Evolutionary conservation across 129 eudicot species (phyloP).

Genomic region (Centrapalus pauciflorus): DNA sequence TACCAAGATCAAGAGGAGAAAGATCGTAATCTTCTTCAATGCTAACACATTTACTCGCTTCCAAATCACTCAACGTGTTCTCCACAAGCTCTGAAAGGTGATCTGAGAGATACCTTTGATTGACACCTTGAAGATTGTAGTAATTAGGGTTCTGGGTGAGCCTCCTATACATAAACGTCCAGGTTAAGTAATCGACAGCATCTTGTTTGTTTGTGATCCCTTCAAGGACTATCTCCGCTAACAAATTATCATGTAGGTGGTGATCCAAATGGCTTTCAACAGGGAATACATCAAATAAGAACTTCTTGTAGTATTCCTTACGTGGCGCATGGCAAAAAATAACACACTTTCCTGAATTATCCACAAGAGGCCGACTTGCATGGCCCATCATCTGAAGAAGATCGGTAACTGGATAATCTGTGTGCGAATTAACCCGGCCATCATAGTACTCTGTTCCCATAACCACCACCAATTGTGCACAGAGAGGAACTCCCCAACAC

Average conservation of each 20-base stretch:
- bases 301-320: slow-evolving; percentile 80
- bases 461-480: slow-evolving; percentile 86
- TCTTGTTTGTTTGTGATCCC: slow-evolving; percentile 80
- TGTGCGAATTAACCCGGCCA: slow-evolving; percentile 88
- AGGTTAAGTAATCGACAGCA: slow-evolving; percentile 86
- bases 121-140: slow-evolving; percentile 91
- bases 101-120: slow-evolving; percentile 83
- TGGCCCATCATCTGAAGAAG: slow-evolving; percentile 95
- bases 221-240: slow-evolving; percentile 77
- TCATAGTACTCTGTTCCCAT: slow-evolving; percentile 96
- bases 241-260: slow-evolving; percentile 69
- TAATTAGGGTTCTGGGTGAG: slow-evolving; percentile 90
- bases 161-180: slow-evolving; percentile 93
- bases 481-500: slow-evolving; percentile 91
- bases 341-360: slow-evolving; percentile 81
- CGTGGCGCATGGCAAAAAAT: slow-evolving; percentile 95
- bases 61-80: slow-evolving; percentile 68
- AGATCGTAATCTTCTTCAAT: slow-evolving; percentile 58
- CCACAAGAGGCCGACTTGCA: slow-evolving; percentile 90
- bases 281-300: slow-evolving; percentile 77
- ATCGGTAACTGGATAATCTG: slow-evolving; percentile 90
- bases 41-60: slow-evolving; percentile 70
- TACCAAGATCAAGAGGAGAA: slow-evolving; percentile 77
- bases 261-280: slow-evolving; percentile 94
- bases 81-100: slow-evolving; percentile 88